These are phyloP conservation scores for Lolium perenne DNA, from an alignment of 176 grass and related monocot species.

Conservation along the genomic window DNA sequence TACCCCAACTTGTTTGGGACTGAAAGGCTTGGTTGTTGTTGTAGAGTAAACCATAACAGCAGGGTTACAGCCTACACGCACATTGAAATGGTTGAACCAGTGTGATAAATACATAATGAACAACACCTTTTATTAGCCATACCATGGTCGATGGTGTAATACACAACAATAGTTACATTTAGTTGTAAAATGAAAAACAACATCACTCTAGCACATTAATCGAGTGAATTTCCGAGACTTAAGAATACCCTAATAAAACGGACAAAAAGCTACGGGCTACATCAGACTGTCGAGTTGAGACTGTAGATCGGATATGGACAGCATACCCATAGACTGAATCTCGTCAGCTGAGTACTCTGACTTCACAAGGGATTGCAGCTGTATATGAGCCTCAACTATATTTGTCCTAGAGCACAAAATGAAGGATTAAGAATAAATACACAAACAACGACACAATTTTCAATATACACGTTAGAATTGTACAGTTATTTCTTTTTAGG, in stretches of 20 bases:
- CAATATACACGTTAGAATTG: not conserved
- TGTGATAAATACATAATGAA: too few species aligned
- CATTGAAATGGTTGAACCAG: too few species aligned
- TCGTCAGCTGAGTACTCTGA: conserved; percentile 85
- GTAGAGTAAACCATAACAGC: too few species aligned
- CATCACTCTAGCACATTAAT: conserved; percentile 12
- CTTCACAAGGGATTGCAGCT: conserved; percentile 78
- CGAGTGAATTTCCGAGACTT: not conserved
- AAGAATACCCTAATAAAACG: too few species aligned
- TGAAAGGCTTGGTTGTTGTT: too few species aligned
- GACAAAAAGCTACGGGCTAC: conserved; percentile 1
- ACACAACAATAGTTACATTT: not conserved
- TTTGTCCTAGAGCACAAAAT: conserved; percentile 62
- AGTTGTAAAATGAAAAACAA: conserved; percentile 5
- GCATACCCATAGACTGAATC: conserved; percentile 68
- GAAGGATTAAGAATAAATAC: conserved; percentile 15
- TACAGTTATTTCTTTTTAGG: not conserved
- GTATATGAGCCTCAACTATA: conserved; percentile 91
- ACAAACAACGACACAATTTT: not conserved
- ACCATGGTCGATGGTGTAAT: not conserved
- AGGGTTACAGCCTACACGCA: too few species aligned
- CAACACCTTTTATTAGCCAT: not conserved
- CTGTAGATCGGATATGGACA: conserved; percentile 71
- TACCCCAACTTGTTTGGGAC: too few species aligned
- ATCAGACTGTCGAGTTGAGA: conserved; percentile 77